These are phyloP conservation scores for Triglochin maritima DNA, from an alignment of 106 monocot genomes.

Conservation along the genomic window DNA sequence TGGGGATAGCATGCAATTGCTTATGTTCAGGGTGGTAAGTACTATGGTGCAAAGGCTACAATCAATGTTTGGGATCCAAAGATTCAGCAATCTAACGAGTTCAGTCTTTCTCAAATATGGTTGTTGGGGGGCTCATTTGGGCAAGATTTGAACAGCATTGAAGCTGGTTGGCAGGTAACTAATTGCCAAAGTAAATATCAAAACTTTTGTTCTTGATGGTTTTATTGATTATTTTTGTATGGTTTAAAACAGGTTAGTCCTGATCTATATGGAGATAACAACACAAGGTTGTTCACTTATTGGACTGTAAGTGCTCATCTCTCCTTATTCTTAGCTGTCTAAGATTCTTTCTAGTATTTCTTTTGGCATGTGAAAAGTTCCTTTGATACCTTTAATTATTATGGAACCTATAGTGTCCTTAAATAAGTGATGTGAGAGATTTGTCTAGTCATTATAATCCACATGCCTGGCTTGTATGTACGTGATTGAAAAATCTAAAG, in stretches of 20 bases:
- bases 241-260: conserved; percentile 64
- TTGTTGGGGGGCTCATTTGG: conserved; percentile 38
- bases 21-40: conserved; percentile 36
- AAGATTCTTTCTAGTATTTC: neutral
- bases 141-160: conserved; percentile 91
- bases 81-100: conserved; percentile 38
- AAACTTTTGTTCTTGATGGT: no score
- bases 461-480: neutral
- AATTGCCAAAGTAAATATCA: conserved; percentile 12
- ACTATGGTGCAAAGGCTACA: conserved; percentile 49
- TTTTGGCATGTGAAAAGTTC: neutral
- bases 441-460: neutral
- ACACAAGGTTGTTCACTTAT: conserved; percentile 90
- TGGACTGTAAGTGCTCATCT: conserved; percentile 74
- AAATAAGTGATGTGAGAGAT: neutral
- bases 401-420: neutral
- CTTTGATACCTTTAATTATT: neutral
- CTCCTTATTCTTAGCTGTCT: conserved; percentile 35
- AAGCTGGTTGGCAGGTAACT: conserved; percentile 94
- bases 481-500: neutral
- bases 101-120: conserved; percentile 50
- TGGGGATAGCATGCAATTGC: conserved; percentile 46
- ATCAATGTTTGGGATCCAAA: conserved; percentile 56
- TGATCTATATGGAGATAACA: conserved; percentile 86
- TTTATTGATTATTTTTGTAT: neutral